These are phyloP conservation scores for Misopates orontium DNA, from an alignment of 257 asterid genomes.

Conservation along the genomic window DNA sequence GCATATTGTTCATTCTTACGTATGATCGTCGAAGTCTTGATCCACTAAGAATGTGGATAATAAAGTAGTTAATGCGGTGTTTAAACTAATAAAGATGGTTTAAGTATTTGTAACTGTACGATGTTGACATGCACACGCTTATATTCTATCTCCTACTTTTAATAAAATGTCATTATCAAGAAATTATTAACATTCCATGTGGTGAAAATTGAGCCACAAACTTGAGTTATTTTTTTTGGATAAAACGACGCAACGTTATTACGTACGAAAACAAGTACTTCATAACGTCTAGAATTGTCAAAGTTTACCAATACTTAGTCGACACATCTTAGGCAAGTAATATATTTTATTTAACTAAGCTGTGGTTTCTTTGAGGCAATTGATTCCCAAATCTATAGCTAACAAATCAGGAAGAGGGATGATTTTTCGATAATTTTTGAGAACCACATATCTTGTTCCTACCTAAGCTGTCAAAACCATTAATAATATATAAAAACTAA, in stretches of 20 bases:
- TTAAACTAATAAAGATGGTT: constrained; percentile 9
- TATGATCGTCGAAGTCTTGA: constrained; percentile 32
- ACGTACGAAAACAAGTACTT: neutral
- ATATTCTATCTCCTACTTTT: neutral
- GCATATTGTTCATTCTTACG: constrained; percentile 35
- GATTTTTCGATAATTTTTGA: constrained; percentile 1
- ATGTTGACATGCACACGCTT: neutral
- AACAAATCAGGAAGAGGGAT: constrained; percentile 6
- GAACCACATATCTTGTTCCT: constrained; percentile 28
- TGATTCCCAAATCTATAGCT: neutral
- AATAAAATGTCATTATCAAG: constrained; percentile 4
- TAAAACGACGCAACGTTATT: neutral
- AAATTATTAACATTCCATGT: constrained; percentile 3
- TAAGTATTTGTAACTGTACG: neutral
- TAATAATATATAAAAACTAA: neutral
- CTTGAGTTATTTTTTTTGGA: neutral
- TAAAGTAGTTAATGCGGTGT: constrained; percentile 10
- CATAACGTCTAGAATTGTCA: neutral
- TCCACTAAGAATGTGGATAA: constrained; percentile 41
- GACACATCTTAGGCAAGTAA: too few species aligned
- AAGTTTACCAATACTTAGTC: too few species aligned
- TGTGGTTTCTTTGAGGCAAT: too few species aligned
- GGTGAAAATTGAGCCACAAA: constrained; percentile 20
- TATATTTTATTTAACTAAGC: too few species aligned
- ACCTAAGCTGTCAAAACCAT: neutral